Base-by-base conservation (phyloP, 1,139 yeast species). In the Hyphopichia pseudoburtonii region DNA sequence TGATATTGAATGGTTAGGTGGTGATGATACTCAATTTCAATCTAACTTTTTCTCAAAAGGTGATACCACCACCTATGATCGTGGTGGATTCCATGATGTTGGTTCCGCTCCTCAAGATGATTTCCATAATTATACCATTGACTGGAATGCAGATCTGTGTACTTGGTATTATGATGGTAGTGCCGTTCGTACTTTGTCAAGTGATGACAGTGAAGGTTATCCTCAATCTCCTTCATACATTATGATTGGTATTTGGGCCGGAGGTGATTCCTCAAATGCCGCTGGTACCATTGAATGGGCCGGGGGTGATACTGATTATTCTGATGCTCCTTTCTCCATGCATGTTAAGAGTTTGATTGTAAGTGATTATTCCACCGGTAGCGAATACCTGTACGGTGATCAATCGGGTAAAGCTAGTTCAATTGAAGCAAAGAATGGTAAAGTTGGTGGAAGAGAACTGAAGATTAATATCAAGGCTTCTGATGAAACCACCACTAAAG, bases 31-130 rank as follows among this genome's bases (percentile, higher is more conserved):
- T 27, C 79, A 82, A 51, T 80, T 85, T 52, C 95, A 86, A 60
- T 71, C 89, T 19, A 86, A 87, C 59, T 87, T 63, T 57, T 87
- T 86, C 62, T 79, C 86, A 22, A 82, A 86, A 54, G 95, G 95
- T 42, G 71, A 83, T 49, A 76, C 82, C 2, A 59, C 77, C 3
- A 76, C 86, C 4, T 85, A 81, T 52, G 85, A 82, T 52, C 73
- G 95, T 56, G 95, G 95, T 39, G 78, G 63, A 34, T 83, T 74
- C 62, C 89, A 82, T 51, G 50, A 62, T 17, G 51, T 57, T 3
- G 45, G 63, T 11, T 62, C 66, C 28, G 78, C 84, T 30, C 77
- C 79, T 38, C 66, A 69, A 46, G 51, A 47, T 17, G 45, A 50
- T 35, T 60, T 39, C 48, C 58, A 53, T 46, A 64, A 62, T 45